A percentile compares a stretch with the other conserved stretches of the same genome.
phyloP scores from a whole-genome alignment of 129 eudicot genomes.

The Daucus carota region DNA sequence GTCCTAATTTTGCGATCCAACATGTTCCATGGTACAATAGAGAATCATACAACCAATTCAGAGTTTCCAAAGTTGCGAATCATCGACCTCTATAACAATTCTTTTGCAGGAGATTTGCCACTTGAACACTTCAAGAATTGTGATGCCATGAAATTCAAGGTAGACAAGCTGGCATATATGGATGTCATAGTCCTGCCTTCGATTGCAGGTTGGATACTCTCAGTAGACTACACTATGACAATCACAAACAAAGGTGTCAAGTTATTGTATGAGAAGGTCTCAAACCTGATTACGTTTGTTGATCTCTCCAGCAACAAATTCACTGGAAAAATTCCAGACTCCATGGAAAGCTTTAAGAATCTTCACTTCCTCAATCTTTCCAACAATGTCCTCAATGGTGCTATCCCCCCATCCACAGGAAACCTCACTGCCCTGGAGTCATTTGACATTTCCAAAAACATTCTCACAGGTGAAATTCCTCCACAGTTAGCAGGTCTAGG shows the following conservation, averaged over 20 bases:
- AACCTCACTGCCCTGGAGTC: slow-evolving; percentile 18
- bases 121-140: slow-evolving; percentile 4
- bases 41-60: no score
- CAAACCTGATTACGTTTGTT: not conserved
- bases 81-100: slow-evolving; percentile 25
- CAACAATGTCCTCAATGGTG: slow-evolving; percentile 20
- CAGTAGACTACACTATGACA: not conserved
- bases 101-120: slow-evolving; percentile 17
- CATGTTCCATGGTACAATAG: slow-evolving; percentile 14
- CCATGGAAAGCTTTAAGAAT: not conserved
- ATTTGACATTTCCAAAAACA: slow-evolving; percentile 22
- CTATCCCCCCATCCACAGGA: slow-evolving; percentile 18
- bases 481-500: slow-evolving; percentile 8
- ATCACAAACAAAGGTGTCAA: slow-evolving; percentile 16
- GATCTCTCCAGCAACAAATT: slow-evolving; percentile 22
- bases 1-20: slow-evolving; percentile 21
- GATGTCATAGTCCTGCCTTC: not conserved
- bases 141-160: not conserved
- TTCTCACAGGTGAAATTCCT: slow-evolving; percentile 28
- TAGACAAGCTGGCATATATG: not conserved
- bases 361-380: slow-evolving; percentile 23
- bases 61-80: slow-evolving; percentile 18
- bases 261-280: not conserved
- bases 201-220: not conserved
- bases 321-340: slow-evolving; percentile 16